Evolutionary conservation across 371 early-diverging fungal genomes (phyloP), one percentile per base, ranked within the genome.

Genomic region (Nematocida sp.): DNA sequence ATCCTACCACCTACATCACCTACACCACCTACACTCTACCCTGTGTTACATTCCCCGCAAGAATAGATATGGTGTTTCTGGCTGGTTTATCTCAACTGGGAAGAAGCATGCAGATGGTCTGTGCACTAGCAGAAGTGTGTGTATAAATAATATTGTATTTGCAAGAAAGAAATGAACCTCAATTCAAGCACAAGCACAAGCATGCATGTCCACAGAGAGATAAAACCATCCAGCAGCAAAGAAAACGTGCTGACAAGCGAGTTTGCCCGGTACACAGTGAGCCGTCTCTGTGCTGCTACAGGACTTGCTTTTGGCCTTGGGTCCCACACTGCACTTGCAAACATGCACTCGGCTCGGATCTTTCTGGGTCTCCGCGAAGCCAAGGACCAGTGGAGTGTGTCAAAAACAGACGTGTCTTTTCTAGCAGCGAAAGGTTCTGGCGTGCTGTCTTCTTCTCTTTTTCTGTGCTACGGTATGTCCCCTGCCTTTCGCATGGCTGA

Each of bases 311-410:
- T 56, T 11, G 43, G 43, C 1, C 2, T 37, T 8, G 15, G 46
- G 15, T 57, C 46, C 4, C 23, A 43, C 29, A 23, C 51, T 38
- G 74, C 74, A 3, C 51, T 70, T 5, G 43, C 50, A 29, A 31
- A 70, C 23, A 70, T 70, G 62, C 74, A 70, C 41, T 70, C 74
- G 2, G 45, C 74, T 7, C 15, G 74, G 13, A 57, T 70, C 11
- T 60, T 70, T 34, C 17, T 70, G 32, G 49, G 46, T 27, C 17
- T 51, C 51, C 38, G 23, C 27, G 74, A 60, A 38, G 27, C 32
- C 19, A 23, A 19, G 31, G 60, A 58, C 25, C 11, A 43, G 36
- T 50, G 51, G 50, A 8, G 37, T 62, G 43, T 29, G 46, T 43
- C 51, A 13, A 48, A 50, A n/a, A 7, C 45, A 15, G 74, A 70